Conservation (phyloP, 176 grass and related monocot genomes). For the Miscanthus lutarioriparius region DNA sequence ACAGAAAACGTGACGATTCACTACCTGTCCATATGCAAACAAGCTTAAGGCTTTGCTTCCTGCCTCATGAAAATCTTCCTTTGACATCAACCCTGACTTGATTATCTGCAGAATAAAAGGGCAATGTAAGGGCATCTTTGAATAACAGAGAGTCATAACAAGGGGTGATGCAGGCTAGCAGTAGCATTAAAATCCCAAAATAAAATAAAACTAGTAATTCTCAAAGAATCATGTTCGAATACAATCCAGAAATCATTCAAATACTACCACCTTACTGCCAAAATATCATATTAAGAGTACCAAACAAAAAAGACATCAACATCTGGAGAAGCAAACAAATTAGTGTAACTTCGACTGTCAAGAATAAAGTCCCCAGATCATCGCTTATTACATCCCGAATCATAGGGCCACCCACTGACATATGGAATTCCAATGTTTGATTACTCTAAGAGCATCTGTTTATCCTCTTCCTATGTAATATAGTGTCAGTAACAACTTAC, state of each 20-base stretch:
- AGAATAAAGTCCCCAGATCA: too few relatives aligned
- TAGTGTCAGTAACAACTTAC: neutral
- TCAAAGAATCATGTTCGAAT: neutral
- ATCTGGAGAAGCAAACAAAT: neutral
- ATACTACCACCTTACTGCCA: neutral
- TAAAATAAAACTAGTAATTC: neutral
- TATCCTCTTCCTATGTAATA: neutral
- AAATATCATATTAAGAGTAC: neutral
- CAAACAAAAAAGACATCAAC: neutral
- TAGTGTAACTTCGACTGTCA: neutral
- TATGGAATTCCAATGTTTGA: neutral
- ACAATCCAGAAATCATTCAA: neutral
- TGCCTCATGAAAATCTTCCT: constrained; percentile 83
- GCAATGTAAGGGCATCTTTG: constrained; percentile 16
- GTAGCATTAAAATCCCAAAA: neutral
- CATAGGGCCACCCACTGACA: neutral
- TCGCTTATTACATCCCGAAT: neutral
- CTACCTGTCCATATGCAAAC: constrained; percentile 89
- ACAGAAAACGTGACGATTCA: neutral
- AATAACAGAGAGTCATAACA: neutral
- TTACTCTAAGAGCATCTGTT: neutral
- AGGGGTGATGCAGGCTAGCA: neutral
- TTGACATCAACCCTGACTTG: constrained; percentile 76
- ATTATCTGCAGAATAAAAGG: constrained; percentile 62
- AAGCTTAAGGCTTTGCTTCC: constrained; percentile 80